These are phyloP conservation scores for Bjerkandera adusta DNA, from an alignment of 1,284 basidiomycete species.

Conservation along the genomic window DNA sequence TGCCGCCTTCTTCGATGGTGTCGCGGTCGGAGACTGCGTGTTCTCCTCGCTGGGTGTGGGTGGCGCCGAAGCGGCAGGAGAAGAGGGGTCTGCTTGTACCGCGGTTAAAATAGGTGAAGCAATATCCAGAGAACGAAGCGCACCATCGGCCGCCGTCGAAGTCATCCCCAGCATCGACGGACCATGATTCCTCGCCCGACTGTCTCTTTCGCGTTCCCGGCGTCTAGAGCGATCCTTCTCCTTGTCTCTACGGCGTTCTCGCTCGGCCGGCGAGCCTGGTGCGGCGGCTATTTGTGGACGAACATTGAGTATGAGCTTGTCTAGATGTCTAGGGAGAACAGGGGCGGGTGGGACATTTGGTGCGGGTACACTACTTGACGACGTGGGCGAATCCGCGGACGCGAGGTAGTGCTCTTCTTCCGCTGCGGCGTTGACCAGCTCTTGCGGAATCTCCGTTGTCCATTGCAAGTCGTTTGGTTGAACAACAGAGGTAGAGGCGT, in stretches of 20 bases:
- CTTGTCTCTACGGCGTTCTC: conserved; percentile 17
- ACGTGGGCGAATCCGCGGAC: conserved; percentile 34
- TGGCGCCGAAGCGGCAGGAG: conserved; percentile 13
- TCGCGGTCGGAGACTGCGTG: conserved; percentile 11
- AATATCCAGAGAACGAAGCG: conserved; percentile 20
- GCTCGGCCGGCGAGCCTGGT: conserved; percentile 17
- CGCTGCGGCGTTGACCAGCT: conserved; percentile 74
- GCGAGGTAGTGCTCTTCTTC: conserved; percentile 79
- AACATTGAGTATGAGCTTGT: conserved; percentile 90
- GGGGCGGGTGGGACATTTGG: conserved; percentile 86
- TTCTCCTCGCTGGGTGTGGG: conserved; percentile 14
- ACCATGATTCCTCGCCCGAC: conserved; percentile 16
- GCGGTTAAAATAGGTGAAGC: conserved; percentile 41
- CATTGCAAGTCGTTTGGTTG: conserved; percentile 45
- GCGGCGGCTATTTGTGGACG: conserved; percentile 25
- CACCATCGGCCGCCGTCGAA: conserved; percentile 13
- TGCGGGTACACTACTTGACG: conserved; percentile 44
- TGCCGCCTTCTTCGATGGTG: conserved; percentile 14
- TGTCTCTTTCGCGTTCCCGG: conserved; percentile 20
- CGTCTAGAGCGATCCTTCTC: conserved; percentile 19
- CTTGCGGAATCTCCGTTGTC: conserved; percentile 75
- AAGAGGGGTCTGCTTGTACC: conserved; percentile 39
- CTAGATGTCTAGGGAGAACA: conserved; percentile 85
- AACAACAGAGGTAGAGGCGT: conserved; percentile 36
- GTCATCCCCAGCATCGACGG: conserved; percentile 28